A percentile compares a stretch with the other conserved stretches of the same genome.
Evolutionary conservation across 805 yeast species (phyloP).

Genomic region (Phaffomyces thermotolerans): DNA sequence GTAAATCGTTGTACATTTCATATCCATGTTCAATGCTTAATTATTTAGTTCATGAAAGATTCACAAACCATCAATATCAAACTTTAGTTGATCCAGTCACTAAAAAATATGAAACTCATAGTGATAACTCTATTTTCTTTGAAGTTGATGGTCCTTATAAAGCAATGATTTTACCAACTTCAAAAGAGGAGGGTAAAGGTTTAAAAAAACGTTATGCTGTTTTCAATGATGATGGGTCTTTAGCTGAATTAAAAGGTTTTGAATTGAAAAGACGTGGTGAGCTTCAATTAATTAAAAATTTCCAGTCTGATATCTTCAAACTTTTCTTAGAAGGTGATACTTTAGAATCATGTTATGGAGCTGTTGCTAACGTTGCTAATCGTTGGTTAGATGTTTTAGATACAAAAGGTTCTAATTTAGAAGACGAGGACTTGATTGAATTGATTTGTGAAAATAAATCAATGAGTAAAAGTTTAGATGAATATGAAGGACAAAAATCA

Average conservation of each 20-base stretch:
- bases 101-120: slow-evolving; percentile 63
- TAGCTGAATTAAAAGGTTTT: slow-evolving; percentile 95
- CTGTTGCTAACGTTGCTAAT: slow-evolving; percentile 90
- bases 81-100: slow-evolving; percentile 64
- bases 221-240: slow-evolving; percentile 85
- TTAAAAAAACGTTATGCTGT: slow-evolving; percentile 95
- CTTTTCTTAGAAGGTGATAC: slow-evolving; percentile 81
- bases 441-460: slow-evolving; percentile 93
- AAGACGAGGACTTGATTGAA: slow-evolving; percentile 90
- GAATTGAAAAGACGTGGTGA: slow-evolving; percentile 97
- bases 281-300: slow-evolving; percentile 83
- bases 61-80: slow-evolving; percentile 94
- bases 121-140: slow-evolving; percentile 92
- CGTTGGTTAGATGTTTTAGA: slow-evolving; percentile 94
- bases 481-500: slow-evolving; percentile 85
- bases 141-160: slow-evolving; percentile 98
- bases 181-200: slow-evolving; percentile 96
- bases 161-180: slow-evolving; percentile 96
- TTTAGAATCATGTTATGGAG: slow-evolving; percentile 71
- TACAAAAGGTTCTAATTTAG: slow-evolving; percentile 76
- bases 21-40: slow-evolving; percentile 97
- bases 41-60: slow-evolving; percentile 81
- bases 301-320: slow-evolving; percentile 91
- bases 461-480: slow-evolving; percentile 87
- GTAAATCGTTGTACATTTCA: slow-evolving; percentile 69